Conservation (phyloP, 169 alveolate species). For the Cryptosporidium canis region DNA sequence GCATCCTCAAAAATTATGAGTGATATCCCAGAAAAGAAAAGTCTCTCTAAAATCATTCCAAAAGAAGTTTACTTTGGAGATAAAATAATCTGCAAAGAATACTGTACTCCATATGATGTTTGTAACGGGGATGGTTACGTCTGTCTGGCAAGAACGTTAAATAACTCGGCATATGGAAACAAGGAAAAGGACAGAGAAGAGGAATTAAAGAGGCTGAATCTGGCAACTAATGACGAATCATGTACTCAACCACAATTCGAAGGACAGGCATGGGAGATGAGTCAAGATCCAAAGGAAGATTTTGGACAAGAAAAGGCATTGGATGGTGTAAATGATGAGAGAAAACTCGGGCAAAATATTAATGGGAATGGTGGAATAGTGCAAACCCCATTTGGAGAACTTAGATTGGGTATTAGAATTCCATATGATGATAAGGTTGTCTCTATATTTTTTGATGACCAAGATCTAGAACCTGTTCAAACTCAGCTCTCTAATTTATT, state of each 20-base stretch:
- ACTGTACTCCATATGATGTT: slow-evolving; percentile 22
- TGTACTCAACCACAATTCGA: neutral
- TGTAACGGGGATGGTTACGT: slow-evolving; percentile 37
- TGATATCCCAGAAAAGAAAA: neutral
- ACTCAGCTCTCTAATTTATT: slow-evolving; percentile 30
- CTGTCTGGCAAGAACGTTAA: slow-evolving; percentile 12
- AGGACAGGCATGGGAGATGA: neutral
- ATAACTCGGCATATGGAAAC: neutral
- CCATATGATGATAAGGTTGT: slow-evolving; percentile 53
- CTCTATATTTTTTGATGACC: slow-evolving; percentile 65
- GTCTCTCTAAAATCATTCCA: neutral
- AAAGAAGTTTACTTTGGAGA: slow-evolving; percentile 54
- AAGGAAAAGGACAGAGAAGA: slow-evolving; percentile 8
- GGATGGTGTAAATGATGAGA: neutral
- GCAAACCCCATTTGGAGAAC: slow-evolving; percentile 69
- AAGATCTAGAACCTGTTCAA: slow-evolving; percentile 62
- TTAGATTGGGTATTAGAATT: slow-evolving; percentile 35
- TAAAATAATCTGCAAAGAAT: neutral
- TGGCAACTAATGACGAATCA: neutral
- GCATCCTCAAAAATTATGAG: neutral
- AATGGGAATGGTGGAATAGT: slow-evolving; percentile 30
- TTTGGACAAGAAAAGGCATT: neutral
- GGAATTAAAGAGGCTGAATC: neutral
- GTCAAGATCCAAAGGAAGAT: neutral
- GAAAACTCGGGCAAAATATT: neutral